Percentiles rank a stretch among this genome's conserved stretches.
Conservation (phyloP, 2,329 filamentous ascomycete species). For the Botrytis cinerea region DNA sequence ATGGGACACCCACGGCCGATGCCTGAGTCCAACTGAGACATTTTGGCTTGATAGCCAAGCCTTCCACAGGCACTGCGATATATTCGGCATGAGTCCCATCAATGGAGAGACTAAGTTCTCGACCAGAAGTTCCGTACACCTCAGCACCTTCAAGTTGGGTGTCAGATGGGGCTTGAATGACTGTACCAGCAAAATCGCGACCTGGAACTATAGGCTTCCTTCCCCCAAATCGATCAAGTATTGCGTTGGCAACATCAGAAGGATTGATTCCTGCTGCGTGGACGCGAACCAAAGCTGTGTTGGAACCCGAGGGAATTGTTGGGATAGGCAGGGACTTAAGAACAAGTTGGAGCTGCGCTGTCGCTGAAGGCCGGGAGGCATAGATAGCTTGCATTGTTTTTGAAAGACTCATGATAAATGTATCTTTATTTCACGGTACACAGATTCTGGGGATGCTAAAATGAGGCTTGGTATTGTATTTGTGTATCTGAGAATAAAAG, state of each 20-base stretch:
- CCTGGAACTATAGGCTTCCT: not conserved
- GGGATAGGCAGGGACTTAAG: not conserved
- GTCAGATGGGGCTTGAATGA: not conserved
- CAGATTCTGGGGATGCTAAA: not conserved
- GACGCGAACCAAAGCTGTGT: not conserved
- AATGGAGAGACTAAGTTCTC: not conserved
- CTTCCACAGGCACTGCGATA: not conserved
- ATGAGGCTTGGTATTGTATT: not conserved
- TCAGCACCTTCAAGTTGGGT: not conserved
- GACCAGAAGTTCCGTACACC: not conserved
- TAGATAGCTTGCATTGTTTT: not conserved
- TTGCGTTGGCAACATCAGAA: not conserved
- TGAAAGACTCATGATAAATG: not conserved
- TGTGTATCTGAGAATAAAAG: not conserved
- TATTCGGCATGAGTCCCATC: conserved; percentile 8
- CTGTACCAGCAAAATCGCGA: not conserved
- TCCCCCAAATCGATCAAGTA: not conserved
- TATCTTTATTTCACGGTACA: not conserved
- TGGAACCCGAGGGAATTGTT: no score
- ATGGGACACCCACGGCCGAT: not conserved
- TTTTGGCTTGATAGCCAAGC: not conserved
- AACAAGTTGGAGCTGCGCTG: no score
- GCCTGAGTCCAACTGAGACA: conserved; percentile 3
- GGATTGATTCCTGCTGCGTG: not conserved
- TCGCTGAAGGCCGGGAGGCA: not conserved